Base-by-base conservation (phyloP, 306 rosid genomes). In the Prunus mongolica region DNA sequence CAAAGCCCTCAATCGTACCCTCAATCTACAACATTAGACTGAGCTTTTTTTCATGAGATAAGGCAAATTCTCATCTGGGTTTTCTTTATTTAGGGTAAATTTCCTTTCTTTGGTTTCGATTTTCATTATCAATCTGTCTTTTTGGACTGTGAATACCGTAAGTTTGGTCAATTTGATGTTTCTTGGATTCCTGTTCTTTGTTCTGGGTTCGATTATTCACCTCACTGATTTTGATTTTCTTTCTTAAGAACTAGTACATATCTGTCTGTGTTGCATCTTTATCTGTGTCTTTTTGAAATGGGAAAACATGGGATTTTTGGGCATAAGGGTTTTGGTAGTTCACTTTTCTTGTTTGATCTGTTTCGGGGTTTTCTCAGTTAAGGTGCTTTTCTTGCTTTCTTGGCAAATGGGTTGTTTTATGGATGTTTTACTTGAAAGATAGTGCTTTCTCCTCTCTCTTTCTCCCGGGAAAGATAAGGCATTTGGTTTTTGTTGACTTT, bases 1-100 rank as follows among this genome's bases (percentile, higher is more conserved):
- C 44, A 22, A 45, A 74, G 72, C 7, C 8, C 69, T 18, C 6
- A 32, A 32, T 4, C 32, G 0, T 30, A 30, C 32, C 32, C 32
- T 30, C 38, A 32, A 18, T 8, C 4, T 5, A 65, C 41, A 62
- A 16, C 44, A 62, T 3, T 73, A 49, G 51, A 28, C 76, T 73
- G 71, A 24, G 78, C 81, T 68, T 73, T 72, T 32, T 27, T 18
- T 46, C 41, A 77, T 28, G 44, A 73, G 80, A 65, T 74, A 67
- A 75, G 89, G 88, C 84, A 83, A 84, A 34, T 82, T 72, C 67
- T 50, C 79, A 71, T 85, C 68, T 76, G 79, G 78, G 76, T 68
- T 67, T 65, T 65, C 16, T 52, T 44, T 16, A 38, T 67, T 32
- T 52, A 11, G 27, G 60, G 34, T 47, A 56, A 65, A 78, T 66